Evolutionary conservation across 1,284 basidiomycete species (phyloP), one percentile per base, ranked within the genome.

Genomic region (Gymnopus androsaceus): DNA sequence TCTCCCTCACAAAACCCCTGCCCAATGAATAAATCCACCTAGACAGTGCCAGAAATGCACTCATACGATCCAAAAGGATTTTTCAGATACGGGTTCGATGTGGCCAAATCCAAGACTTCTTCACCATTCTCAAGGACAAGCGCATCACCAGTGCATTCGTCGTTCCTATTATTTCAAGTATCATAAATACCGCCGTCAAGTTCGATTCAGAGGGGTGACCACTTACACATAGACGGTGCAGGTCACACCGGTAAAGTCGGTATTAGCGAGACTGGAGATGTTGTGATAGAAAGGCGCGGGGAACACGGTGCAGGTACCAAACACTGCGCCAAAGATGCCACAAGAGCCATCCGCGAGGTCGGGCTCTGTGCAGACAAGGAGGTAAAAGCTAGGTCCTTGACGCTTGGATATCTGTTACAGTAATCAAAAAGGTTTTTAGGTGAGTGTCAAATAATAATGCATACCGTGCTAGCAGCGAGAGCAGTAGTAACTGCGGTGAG

Each of bases 151-250:
- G 40, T 42, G 21, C 40, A 42, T 7, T 23, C 40, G 40, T 42
- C 40, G 19, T 42, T 42, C 7, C 40, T 42, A 42, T 40, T 9
- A n/a, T n/a, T n/a, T n/a, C 11, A 17, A n/a, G 11, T n/a, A 14
- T 8, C 15, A 19, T 9, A n/a, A n/a, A n/a, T n/a, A n/a, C n/a
- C 14, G 9, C 40, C 40, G 19, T 19, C 4, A 42, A 25, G 11
- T 17, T 17, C 7, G 5, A 8, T 38, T 7, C 9, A 38, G 37
- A 38, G 5, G 7, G 6, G 19, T 9, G 40, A 25, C 21, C n/a
- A 23, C 40, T 42, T 42, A 42, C 40, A 42, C 40, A 21, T 42
- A 42, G 40, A 42, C 40, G 23, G 40, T 42, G 40, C 40, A 42
- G 23, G 40, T 9, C 14, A 17, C 40, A 21, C 21, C 21, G 21